These are phyloP conservation scores for Byssothecium circinans DNA, from an alignment of 2,329 filamentous ascomycete species.

Conservation along the genomic window DNA sequence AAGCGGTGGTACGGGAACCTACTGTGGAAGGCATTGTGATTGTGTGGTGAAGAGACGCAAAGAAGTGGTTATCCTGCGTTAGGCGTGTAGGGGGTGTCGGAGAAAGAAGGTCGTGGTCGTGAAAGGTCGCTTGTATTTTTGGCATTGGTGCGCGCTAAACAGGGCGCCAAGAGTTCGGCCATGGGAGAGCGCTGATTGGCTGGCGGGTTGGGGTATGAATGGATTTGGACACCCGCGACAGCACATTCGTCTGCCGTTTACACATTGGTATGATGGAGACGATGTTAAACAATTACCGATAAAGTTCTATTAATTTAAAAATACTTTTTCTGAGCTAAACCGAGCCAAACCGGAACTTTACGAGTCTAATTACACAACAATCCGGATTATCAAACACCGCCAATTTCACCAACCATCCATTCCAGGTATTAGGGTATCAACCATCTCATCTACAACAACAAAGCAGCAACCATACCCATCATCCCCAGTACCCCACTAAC, in stretches of 20 bases:
- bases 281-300: too few relatives aligned
- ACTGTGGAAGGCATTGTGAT: constrained; percentile 85
- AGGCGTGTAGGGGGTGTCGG: constrained; percentile 24
- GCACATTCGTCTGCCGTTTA: too few relatives aligned
- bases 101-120: constrained; percentile 2
- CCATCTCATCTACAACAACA: constrained; percentile 10
- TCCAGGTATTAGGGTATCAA: background rate
- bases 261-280: too few relatives aligned
- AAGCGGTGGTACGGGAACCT: constrained; percentile 77
- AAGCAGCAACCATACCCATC: constrained; percentile 12
- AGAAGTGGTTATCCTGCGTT: constrained; percentile 89
- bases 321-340: too few relatives aligned
- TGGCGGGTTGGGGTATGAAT: too few relatives aligned
- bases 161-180: constrained; percentile 19
- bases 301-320: too few relatives aligned
- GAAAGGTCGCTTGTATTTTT: constrained; percentile 20
- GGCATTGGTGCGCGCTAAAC: constrained; percentile 16
- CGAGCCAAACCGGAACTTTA: too few relatives aligned
- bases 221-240: too few relatives aligned
- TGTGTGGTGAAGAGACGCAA: constrained; percentile 63
- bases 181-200: background rate
- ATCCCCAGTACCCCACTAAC: constrained; percentile 12
- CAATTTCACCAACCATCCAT: background rate
- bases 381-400: too few relatives aligned
- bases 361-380: background rate